phyloP scores from a whole-genome alignment of 1,284 basidiomycete species.

The Tilletia indica region DNA sequence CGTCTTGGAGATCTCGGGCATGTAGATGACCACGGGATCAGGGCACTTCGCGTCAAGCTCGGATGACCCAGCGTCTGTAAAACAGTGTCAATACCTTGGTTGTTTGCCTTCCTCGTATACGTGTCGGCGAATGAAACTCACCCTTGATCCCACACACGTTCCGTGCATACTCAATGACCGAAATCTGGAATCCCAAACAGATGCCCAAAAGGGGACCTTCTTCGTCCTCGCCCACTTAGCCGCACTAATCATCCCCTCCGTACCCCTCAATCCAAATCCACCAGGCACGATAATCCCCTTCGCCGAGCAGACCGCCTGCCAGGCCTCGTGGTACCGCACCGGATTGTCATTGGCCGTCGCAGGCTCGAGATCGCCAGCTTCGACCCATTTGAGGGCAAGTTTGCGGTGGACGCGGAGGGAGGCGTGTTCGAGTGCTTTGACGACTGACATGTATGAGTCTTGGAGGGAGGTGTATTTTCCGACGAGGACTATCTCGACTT shows the following conservation, averaged over 20 bases:
- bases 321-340: conserved; percentile 90
- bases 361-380: conserved; percentile 88
- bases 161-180: conserved; percentile 91
- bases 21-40: conserved; percentile 86
- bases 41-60: conserved; percentile 69
- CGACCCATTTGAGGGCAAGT: conserved; percentile 69
- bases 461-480: conserved; percentile 97
- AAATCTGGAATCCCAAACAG: conserved; percentile 96
- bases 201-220: conserved; percentile 92
- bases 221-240: conserved; percentile 96
- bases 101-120: no score
- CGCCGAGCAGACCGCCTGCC: conserved; percentile 86
- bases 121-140: not conserved
- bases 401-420: conserved; percentile 86
- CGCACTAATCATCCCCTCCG: conserved; percentile 95
- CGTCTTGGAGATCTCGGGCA: conserved; percentile 97
- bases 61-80: conserved; percentile 76
- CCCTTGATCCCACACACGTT: conserved; percentile 70
- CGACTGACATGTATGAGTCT: conserved; percentile 98
- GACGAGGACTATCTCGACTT: conserved; percentile 85
- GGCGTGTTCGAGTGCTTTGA: conserved; percentile 94
- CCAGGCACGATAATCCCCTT: conserved; percentile 66
- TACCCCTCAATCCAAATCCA: conserved; percentile 89
- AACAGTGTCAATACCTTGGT: no score
- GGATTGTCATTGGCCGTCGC: conserved; percentile 75